Base-by-base conservation (phyloP, 2,329 filamentous ascomycete species). In the Neofusicoccum sp. region DNA sequence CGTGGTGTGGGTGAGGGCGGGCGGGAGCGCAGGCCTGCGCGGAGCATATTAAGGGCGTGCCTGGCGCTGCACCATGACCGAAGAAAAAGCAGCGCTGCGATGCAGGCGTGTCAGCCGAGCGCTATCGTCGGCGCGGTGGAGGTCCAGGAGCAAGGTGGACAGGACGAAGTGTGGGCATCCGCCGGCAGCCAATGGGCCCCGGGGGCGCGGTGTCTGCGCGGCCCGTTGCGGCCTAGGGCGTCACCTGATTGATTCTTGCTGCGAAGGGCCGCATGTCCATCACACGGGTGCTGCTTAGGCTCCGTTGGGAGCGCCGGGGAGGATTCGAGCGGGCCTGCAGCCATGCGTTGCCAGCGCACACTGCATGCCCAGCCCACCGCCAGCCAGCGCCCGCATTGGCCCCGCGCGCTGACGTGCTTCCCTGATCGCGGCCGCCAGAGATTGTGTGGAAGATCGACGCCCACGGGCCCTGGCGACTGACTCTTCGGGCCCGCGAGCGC, bases 41-140 rank as follows among this genome's bases (percentile, higher is more conserved):
- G 28, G 51, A 40, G 48, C 48, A 54, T 60, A 56, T 53, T 54
- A 59, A 59, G 49, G 53, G 33, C 7, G 44, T n/a, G n/a, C 24
- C 34, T 33, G 26, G 12, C 24, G 36, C 43, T 45, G 34, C 57
- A 49, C 34, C 57, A 56, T 56, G 51, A 43, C 36, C 51, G 57
- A 41, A 44, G 49, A 56, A 61, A 61, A 56, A 61, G 49, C 49
- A 57, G 43, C 31, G 47, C 34, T 49, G 57, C 51, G 38, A 45
- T 56, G 59, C 59, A 62, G 60, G 47, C 41, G 60, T 62, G 62
- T 63, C 62, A 63, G 62, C 60, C 54, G 60, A 59, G 62, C 62
- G 62, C 57, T 62, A 62, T 63, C 60, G 60, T 63, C 60, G 57
- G 51, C 36, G 33, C 51, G 16, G 38, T 63, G 62, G 43, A 62